A percentile compares a stretch with the other conserved stretches of the same genome.
phyloP scores from a whole-genome alignment of 352 stramenopile genomes.

The Globisporangium radiosum region DNA sequence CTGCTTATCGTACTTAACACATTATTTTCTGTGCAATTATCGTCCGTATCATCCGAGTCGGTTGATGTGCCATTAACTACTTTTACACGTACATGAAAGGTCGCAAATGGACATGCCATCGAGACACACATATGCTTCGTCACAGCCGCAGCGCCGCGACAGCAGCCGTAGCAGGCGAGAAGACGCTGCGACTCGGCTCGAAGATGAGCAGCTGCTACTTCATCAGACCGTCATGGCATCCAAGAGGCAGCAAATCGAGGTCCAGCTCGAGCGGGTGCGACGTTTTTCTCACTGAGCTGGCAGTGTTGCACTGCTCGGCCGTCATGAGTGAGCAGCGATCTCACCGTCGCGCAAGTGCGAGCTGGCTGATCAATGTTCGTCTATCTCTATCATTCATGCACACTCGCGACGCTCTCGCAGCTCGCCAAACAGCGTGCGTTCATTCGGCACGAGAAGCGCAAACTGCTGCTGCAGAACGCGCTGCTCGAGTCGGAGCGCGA shows the following conservation, averaged over 20 bases:
- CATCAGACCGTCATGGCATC: conserved; percentile 63
- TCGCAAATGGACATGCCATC: no score
- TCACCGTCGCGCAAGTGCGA: neutral
- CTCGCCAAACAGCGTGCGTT: conserved; percentile 71
- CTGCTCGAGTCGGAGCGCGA: conserved; percentile 68
- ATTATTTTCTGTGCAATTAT: no score
- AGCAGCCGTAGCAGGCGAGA: neutral
- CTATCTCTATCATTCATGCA: neutral
- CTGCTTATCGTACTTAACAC: no score
- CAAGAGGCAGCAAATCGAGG: conserved; percentile 57
- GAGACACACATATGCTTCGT: no score
- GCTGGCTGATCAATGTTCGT: no score
- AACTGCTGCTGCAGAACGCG: conserved; percentile 66
- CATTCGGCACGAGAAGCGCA: conserved; percentile 72
- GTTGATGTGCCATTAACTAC: no score
- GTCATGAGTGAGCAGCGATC: neutral
- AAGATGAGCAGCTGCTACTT: conserved; percentile 59
- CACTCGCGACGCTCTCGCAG: conserved; percentile 12
- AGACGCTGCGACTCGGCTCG: conserved; percentile 15
- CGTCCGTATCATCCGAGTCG: no score
- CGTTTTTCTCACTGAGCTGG: neutral
- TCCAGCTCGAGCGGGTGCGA: conserved; percentile 52
- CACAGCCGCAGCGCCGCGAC: neutral
- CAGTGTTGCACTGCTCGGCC: neutral
- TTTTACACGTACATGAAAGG: no score